Base-by-base conservation (phyloP, 768 basidiomycete species). In the Podaxis sp. region DNA sequence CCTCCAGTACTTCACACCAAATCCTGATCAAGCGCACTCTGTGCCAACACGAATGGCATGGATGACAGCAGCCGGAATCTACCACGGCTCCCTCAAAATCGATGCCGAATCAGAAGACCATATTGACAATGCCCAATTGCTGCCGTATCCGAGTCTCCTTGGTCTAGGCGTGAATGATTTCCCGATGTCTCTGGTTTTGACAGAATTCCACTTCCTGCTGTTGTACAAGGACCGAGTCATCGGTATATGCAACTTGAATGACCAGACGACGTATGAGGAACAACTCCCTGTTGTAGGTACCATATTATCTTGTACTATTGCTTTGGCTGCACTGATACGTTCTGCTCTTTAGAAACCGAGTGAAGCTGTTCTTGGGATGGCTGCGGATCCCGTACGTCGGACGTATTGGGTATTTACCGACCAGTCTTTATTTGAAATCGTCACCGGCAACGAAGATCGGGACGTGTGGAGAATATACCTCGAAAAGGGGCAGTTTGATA, bases 381-480 rank as follows among this genome's bases (percentile, higher is more conserved):
- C 89, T 4, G 83, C 90, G 8, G 97, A 99, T 74, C 91, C 90
- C 17, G 87, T 93, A 3, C 85, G 90, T 8, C 88, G 86, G 73
- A 98, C 96, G 13, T 96, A 90, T 68, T 99, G 97, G 97, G 84
- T 95, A 1, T 96, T 89, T 71, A 96, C 96, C 0, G 88, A 93
- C 66, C 86, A 88, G 64, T 90, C 93, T 0, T 81, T 99, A 19
- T 95, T 92, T 68, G 97, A 99, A 69, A 76, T 99, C 25, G 85
- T 89, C 5, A 82, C 93, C 11, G 81, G 81, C 7, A 94, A 96
- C 67, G 97, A 99, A 76, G 91, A 92, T 69, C 85, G 96, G 11
- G 93, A 98, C 71, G 88, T 99, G 7, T 99, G 97, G 97, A 87
- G 87, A 69, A 88, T 95, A 58, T 94, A 92, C 73, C 80, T 98